Evolutionary conservation across 2,329 filamentous ascomycete genomes (phyloP), one percentile per base, ranked within the genome.

Genomic region (Cladobotryum protrusum): DNA sequence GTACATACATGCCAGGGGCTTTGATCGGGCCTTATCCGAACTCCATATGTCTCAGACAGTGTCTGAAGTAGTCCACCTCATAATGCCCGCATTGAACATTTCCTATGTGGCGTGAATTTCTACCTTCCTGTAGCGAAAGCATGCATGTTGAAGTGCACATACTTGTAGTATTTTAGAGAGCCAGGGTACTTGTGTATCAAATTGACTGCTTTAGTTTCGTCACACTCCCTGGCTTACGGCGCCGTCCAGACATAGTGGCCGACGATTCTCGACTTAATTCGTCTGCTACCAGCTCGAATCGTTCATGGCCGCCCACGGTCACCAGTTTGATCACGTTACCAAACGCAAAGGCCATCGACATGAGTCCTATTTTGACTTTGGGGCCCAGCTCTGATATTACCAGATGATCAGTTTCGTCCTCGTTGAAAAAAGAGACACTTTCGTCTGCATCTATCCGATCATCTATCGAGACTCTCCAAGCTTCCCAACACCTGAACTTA

Each of bases 311-410:
- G 3, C 67, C 85, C 5, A 85, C 71, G 2, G 79, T 81, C 49
- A 90, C 76, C 45, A 90, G 70, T 66, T 89, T 90, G 59, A 90
- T 74, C 1, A 81, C 74, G 56, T 89, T 87, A 12, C 86, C 87
- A 52, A 90, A 81, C 0, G 78, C 85, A 29, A 91, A 77, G 0
- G 81, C 87, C 3, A 88, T 74, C 45, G 83, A 85, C 42, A 76
- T 74, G 43, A 78, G 75, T 12, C 86, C 86, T 1, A 89, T 68
- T 47, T 72, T 72, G 2, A 74, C 72, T 50, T 86, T 78, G 0
- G 86, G 86, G 0, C 87, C 87, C 1, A 86, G 70, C 42, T 75
- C 75, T 2, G 78, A 78, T 18, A 89, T 81, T 43, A 88, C 79
- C 4, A 91, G 71, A 50, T 81, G 74, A 2, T 76, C 72, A 3